Evolutionary conservation across 257 asterid genomes (phyloP), one percentile per base, ranked within the genome.

Genomic region (Solanum chilense): DNA sequence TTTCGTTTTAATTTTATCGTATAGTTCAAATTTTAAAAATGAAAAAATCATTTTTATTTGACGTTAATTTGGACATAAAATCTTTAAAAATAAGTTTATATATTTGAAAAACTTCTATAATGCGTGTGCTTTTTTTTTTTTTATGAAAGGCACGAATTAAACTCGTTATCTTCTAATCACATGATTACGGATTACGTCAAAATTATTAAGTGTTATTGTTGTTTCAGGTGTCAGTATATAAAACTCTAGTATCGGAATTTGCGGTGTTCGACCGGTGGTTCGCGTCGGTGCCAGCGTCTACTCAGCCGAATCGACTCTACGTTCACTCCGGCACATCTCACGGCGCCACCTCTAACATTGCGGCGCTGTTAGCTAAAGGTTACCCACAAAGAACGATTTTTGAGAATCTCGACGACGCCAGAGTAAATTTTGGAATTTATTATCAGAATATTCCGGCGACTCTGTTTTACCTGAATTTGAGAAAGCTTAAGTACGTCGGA

Each of bases 201-300:
- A 56, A 56, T 56, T 56, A 56, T 56, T 56, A 56, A 7, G n/a
- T 18, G n/a, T 0, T 56, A 25, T 56, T 60, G 3, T 12, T 66
- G 10, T 66, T 27, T 73, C 88, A 96, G 98, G 98, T 95, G 2
- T 93, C 90, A 2, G 97, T 93, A 2, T 96, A 96, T 88, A 89
- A 93, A 77, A 12, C 93, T 1, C 47, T 97, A 33, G 98, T 93
- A 6, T 89, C 98, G 6, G 98, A 95, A 88, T 97, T 95, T 52
- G 98, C 96, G 3, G 98, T 95, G 12, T 94, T 91, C 44, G 99
- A 96, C 84, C 96, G 98, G 75, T 97, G 98, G 99, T 97, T 97
- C 86, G 98, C 98, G 3, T 95, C 99, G 7, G 95, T 96, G n/a
- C 99, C 98, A 0, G 92, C 98, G 0, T 95, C 99, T 0, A 96